Conservation (phyloP, 2,329 filamentous ascomycete species). For the Exophiala alcalophila region DNA sequence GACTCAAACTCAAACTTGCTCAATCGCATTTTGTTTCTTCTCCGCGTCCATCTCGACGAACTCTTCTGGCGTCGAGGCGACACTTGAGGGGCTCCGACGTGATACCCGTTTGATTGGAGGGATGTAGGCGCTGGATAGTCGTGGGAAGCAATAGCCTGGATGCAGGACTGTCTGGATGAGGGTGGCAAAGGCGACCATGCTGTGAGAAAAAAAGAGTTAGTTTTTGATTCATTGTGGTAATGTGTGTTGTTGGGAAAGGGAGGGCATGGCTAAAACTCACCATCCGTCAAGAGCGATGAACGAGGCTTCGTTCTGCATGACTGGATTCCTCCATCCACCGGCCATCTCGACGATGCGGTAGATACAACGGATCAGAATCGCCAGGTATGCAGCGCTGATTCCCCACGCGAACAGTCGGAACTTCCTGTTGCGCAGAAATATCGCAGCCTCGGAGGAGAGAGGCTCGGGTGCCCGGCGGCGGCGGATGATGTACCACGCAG, state of each 20-base stretch:
- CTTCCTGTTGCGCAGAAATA: constrained; percentile 10
- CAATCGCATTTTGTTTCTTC: constrained; percentile 2
- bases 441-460: constrained; percentile 12
- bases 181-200: constrained; percentile 23
- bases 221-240: no score
- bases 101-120: constrained; percentile 1
- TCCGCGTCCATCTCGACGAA: constrained; percentile 1
- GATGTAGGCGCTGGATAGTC: constrained; percentile 17
- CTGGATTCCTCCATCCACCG: constrained; percentile 45
- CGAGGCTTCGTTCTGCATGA: constrained; percentile 49
- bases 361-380: constrained; percentile 47
- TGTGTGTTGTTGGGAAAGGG: neutral
- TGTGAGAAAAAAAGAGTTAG: no score
- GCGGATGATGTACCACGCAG: constrained; percentile 18
- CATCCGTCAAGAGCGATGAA: constrained; percentile 52
- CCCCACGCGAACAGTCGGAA: constrained; percentile 22
- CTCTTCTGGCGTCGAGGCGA: neutral
- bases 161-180: constrained; percentile 24
- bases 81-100: neutral
- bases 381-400: constrained; percentile 36
- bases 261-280: constrained; percentile 1
- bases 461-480: constrained; percentile 23
- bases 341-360: constrained; percentile 51
- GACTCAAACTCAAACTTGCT: no score
- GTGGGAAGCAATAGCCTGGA: constrained; percentile 27